Evolutionary conservation across 176 grass and related monocot genomes (phyloP).

Genomic region (Typha latifolia): DNA sequence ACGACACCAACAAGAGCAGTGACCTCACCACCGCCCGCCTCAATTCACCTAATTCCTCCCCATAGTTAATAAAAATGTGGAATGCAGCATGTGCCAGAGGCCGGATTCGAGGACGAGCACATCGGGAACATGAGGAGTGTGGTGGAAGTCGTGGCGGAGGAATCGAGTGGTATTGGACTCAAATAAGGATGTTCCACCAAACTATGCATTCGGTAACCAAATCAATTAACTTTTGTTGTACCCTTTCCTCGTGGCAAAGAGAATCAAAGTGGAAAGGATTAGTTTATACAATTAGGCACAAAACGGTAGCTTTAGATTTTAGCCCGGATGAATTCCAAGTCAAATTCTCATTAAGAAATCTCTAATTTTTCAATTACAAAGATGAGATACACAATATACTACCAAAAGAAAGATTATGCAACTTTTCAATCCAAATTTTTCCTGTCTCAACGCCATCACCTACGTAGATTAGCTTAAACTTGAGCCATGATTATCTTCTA

Average conservation of each 20-base stretch:
- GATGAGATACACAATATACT: no score
- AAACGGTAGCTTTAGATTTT: no score
- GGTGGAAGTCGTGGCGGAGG: slow-evolving; percentile 48
- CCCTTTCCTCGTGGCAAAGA: slow-evolving; percentile 28
- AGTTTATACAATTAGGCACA: no score
- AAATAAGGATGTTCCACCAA: slow-evolving; percentile 7
- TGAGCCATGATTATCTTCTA: no score
- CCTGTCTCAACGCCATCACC: no score
- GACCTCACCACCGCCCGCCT: slow-evolving; percentile 2
- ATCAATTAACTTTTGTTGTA: slow-evolving; percentile 2
- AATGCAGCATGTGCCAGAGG: slow-evolving; percentile 93
- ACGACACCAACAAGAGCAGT: slow-evolving; percentile 11
- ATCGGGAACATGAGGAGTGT: slow-evolving; percentile 45
- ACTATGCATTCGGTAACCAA: background rate
- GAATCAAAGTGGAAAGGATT: no score
- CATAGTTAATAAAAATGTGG: slow-evolving; percentile 33
- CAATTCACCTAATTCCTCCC: slow-evolving; percentile 23
- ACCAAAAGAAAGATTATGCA: no score
- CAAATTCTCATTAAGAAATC: no score
- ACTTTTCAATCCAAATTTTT: no score
- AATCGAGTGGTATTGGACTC: slow-evolving; percentile 61
- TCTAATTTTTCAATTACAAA: no score
- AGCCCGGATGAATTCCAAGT: no score
- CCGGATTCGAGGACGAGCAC: slow-evolving; percentile 81
- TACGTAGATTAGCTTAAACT: no score